Evolutionary conservation across 2,329 filamentous ascomycete genomes (phyloP).

Genomic region (Byssochlamys sp.): DNA sequence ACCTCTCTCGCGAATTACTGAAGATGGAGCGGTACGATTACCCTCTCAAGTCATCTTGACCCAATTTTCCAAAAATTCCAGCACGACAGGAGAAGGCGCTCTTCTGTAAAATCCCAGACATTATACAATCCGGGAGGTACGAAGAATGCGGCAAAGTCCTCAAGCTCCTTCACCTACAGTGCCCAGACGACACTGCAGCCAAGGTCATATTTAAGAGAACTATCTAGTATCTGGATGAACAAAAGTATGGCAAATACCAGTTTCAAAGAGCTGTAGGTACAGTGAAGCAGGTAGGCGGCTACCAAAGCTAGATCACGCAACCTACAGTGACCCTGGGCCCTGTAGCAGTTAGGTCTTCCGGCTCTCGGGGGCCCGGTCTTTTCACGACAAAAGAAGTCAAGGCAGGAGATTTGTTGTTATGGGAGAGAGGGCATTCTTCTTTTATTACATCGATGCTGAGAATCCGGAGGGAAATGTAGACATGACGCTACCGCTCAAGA

Average conservation of each 20-base stretch:
- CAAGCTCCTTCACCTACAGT: slow-evolving; percentile 19
- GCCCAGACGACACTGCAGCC: slow-evolving; percentile 27
- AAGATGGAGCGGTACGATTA: slow-evolving; percentile 25
- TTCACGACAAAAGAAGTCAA: slow-evolving; percentile 42
- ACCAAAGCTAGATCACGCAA: slow-evolving; percentile 38
- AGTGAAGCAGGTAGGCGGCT: background rate
- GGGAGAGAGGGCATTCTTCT: slow-evolving; percentile 48
- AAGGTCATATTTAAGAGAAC: slow-evolving; percentile 10
- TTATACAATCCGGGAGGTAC: slow-evolving; percentile 35
- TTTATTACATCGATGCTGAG: slow-evolving; percentile 13
- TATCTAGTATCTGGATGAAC: background rate
- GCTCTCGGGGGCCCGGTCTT: slow-evolving; percentile 39
- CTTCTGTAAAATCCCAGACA: slow-evolving; percentile 37
- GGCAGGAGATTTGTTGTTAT: slow-evolving; percentile 45
- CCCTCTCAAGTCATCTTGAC: slow-evolving; percentile 22
- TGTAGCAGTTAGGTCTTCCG: slow-evolving; percentile 33
- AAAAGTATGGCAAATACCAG: background rate
- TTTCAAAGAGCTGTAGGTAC: background rate
- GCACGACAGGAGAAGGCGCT: slow-evolving; percentile 33
- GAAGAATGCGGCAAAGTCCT: slow-evolving; percentile 28
- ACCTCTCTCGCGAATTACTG: slow-evolving; percentile 27
- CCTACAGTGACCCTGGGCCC: slow-evolving; percentile 34
- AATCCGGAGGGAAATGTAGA: background rate
- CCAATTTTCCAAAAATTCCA: slow-evolving; percentile 3
- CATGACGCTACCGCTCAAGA: slow-evolving; percentile 24